phyloP scores from a whole-genome alignment of 352 stramenopile species.

The Pythium dissimile region DNA sequence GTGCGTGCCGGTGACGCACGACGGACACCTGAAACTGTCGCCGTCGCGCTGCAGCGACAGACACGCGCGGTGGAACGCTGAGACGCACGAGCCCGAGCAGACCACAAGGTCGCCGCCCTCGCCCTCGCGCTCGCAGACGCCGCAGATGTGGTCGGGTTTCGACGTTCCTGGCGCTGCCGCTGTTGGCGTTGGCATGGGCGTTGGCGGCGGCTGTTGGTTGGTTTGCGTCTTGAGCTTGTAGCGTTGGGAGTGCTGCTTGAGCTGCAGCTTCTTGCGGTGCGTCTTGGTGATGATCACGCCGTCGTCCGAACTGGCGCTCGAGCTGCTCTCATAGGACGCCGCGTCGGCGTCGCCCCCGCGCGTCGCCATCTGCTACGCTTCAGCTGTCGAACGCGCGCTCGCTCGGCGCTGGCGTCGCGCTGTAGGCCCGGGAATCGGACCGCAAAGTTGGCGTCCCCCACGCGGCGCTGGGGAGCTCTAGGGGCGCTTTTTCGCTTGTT shows the following conservation, averaged over 20 bases:
- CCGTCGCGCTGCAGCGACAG: constrained; percentile 15
- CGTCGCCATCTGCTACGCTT: constrained; percentile 8
- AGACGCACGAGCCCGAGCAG: constrained; percentile 69
- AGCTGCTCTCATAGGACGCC: constrained; percentile 39
- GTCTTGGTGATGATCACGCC: constrained; percentile 72
- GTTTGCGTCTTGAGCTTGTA: neutral
- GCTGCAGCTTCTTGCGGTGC: constrained; percentile 54
- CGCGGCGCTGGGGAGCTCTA: neutral
- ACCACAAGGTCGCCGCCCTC: constrained; percentile 40
- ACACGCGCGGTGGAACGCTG: constrained; percentile 62
- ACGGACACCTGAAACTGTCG: constrained; percentile 56
- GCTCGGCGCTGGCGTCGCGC: neutral
- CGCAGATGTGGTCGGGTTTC: constrained; percentile 62
- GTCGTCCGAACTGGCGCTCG: constrained; percentile 61
- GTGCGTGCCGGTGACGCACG: constrained; percentile 49
- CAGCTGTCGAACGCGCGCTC: neutral
- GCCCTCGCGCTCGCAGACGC: constrained; percentile 60
- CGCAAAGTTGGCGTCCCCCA: neutral
- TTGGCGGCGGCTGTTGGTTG: neutral
- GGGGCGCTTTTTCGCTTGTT: neutral
- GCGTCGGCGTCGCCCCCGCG: constrained; percentile 6
- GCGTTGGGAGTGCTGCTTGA: constrained; percentile 57
- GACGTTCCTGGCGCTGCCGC: neutral
- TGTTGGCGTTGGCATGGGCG: neutral
- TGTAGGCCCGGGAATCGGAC: neutral